Evolutionary conservation across 768 basidiomycete genomes (phyloP).

Genomic region (Lentinula aciculospora): DNA sequence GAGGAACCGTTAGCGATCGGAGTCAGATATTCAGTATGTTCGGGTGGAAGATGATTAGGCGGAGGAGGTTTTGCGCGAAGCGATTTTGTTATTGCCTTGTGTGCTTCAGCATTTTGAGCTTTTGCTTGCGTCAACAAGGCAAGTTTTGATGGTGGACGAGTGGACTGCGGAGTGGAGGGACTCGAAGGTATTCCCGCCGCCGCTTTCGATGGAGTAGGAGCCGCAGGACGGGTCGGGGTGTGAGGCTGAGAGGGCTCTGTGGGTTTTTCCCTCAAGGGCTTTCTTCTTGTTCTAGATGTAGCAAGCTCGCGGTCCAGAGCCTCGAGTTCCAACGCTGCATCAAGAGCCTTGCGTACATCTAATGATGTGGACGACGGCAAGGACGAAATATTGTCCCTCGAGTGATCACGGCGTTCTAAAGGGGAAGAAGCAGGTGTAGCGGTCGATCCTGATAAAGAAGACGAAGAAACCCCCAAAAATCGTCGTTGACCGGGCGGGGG

Average conservation of each 20-base stretch:
- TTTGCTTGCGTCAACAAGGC: conserved; percentile 67
- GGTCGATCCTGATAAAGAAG: conserved; percentile 11
- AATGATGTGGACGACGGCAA: conserved; percentile 49
- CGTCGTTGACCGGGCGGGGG: not conserved
- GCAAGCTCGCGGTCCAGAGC: conserved; percentile 32
- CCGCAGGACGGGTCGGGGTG: not conserved
- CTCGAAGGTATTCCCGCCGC: not conserved
- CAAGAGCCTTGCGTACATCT: conserved; percentile 59
- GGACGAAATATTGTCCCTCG: not conserved
- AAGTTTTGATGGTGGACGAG: conserved; percentile 61
- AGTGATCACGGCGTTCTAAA: not conserved
- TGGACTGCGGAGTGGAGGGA: conserved; percentile 1
- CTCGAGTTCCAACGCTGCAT: conserved; percentile 62
- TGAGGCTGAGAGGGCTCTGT: conserved; percentile 17
- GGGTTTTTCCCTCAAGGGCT: conserved; percentile 9
- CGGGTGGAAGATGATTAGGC: conserved; percentile 31
- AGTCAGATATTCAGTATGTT: conserved; percentile 64
- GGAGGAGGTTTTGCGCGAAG: conserved; percentile 16
- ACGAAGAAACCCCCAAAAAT: conserved; percentile 19
- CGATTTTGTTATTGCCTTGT: conserved; percentile 17
- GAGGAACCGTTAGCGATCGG: conserved; percentile 80
- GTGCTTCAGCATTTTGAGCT: conserved; percentile 34
- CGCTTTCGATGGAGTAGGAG: not conserved
- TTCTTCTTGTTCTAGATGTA: not conserved
- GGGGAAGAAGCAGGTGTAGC: not conserved